phyloP scores from a whole-genome alignment of 2,329 filamentous ascomycete genomes.

The Exophiala oligosperma region DNA sequence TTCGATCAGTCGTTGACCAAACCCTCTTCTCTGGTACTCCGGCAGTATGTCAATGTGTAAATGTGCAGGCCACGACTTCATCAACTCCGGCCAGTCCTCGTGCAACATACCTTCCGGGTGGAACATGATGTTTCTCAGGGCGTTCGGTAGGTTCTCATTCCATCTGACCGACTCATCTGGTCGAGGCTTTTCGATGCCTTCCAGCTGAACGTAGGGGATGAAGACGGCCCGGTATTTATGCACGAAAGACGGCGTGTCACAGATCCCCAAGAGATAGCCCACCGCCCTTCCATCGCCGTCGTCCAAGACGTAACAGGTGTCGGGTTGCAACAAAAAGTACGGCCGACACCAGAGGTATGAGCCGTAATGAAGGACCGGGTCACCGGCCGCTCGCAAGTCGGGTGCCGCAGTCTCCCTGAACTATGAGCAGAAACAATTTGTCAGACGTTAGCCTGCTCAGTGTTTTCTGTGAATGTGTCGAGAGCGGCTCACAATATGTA shows the following conservation, averaged over 20 bases:
- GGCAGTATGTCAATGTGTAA: conserved; percentile 27
- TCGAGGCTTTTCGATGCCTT: conserved; percentile 16
- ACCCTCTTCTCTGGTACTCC: conserved; percentile 21
- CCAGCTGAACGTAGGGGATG: conserved; percentile 13
- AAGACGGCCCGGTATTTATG: conserved; percentile 15
- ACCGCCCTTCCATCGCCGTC: conserved; percentile 25
- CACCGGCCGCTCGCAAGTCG: conserved; percentile 16
- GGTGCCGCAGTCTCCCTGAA: conserved; percentile 26
- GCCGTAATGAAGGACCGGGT: conserved; percentile 18
- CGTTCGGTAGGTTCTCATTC: conserved; percentile 20
- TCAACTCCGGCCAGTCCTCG: conserved; percentile 17
- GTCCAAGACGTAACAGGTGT: conserved; percentile 26
- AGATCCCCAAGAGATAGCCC: conserved; percentile 23
- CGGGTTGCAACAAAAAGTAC: conserved; percentile 20
- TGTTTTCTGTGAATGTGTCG: too few species aligned
- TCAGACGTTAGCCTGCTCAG: too few species aligned
- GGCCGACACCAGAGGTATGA: conserved; percentile 27
- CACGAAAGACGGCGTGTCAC: conserved; percentile 23
- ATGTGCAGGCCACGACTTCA: conserved; percentile 25
- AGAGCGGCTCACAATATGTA: conserved; percentile 22
- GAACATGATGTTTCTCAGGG: conserved; percentile 22
- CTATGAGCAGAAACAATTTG: not conserved
- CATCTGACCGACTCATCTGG: conserved; percentile 12
- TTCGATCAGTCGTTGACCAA: conserved; percentile 23
- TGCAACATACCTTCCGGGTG: conserved; percentile 22